These are phyloP conservation scores for Phaffia tasmanica DNA, from an alignment of 768 basidiomycete genomes.

Conservation along the genomic window DNA sequence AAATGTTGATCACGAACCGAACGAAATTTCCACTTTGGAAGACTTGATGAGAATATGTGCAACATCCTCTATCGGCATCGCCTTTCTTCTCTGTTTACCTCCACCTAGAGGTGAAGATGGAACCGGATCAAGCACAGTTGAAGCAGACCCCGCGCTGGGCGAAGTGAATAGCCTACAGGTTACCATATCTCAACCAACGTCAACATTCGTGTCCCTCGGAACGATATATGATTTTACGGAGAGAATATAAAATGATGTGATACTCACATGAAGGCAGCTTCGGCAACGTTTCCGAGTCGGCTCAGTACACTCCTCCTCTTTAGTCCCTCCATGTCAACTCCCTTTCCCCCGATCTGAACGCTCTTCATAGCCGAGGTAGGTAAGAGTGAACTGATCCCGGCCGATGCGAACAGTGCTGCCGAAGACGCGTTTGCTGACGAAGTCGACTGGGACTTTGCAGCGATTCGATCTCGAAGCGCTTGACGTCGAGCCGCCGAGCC, in stretches of 20 bases:
- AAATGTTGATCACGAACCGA: constrained; percentile 27
- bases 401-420: background rate
- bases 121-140: background rate
- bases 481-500: constrained; percentile 13
- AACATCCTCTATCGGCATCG: constrained; percentile 36
- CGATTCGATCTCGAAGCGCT: constrained; percentile 20
- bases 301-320: constrained; percentile 37
- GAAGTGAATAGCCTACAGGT: constrained; percentile 34
- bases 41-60: constrained; percentile 37
- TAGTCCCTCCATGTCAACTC: constrained; percentile 22
- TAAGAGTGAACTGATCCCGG: constrained; percentile 7
- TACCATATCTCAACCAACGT: background rate
- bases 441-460: constrained; percentile 4
- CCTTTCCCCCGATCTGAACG: background rate
- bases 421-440: background rate
- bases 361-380: background rate
- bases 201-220: background rate
- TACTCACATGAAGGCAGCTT: constrained; percentile 38
- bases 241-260: background rate
- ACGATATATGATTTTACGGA: background rate
- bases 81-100: constrained; percentile 28
- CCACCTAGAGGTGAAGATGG: background rate
- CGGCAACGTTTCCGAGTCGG: constrained; percentile 36
- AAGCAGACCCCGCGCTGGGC: constrained; percentile 26
- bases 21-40: constrained; percentile 38